Percentiles rank a stretch among this genome's conserved stretches.
These are phyloP conservation scores for Setaria italica DNA, from an alignment of 202 grass and related monocot genomes.

Conservation along the genomic window DNA sequence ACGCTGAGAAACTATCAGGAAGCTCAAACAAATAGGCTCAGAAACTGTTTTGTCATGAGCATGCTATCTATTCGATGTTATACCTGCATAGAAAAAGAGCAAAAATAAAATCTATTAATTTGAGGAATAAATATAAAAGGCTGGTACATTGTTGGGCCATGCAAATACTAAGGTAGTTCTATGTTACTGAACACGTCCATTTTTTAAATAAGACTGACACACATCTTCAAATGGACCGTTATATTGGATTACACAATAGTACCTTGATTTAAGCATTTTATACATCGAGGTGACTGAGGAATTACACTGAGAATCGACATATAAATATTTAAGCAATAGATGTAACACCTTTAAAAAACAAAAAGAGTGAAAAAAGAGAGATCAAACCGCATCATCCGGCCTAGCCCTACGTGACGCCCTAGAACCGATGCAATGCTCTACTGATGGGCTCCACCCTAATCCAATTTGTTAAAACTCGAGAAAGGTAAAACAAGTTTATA, in stretches of 20 bases:
- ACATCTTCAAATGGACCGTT: background rate
- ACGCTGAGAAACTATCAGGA: too few relatives aligned
- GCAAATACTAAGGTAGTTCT: too few relatives aligned
- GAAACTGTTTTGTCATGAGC: background rate
- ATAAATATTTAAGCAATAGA: background rate
- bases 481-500: background rate
- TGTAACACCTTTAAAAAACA: background rate
- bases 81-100: background rate
- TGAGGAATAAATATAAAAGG: background rate
- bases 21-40: background rate
- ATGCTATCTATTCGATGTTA: background rate
- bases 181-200: background rate
- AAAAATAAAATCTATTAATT: background rate
- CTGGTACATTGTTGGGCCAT: background rate
- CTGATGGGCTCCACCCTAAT: background rate
- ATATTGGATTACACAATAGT: background rate
- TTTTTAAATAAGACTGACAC: too few relatives aligned
- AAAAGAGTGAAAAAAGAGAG: background rate
- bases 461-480: background rate
- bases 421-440: background rate
- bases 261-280: background rate
- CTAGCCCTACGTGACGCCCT: background rate
- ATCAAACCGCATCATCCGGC: background rate
- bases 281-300: background rate
- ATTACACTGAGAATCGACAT: background rate